Base-by-base conservation (phyloP, 306 rosid species). In the Rosa persica region DNA sequence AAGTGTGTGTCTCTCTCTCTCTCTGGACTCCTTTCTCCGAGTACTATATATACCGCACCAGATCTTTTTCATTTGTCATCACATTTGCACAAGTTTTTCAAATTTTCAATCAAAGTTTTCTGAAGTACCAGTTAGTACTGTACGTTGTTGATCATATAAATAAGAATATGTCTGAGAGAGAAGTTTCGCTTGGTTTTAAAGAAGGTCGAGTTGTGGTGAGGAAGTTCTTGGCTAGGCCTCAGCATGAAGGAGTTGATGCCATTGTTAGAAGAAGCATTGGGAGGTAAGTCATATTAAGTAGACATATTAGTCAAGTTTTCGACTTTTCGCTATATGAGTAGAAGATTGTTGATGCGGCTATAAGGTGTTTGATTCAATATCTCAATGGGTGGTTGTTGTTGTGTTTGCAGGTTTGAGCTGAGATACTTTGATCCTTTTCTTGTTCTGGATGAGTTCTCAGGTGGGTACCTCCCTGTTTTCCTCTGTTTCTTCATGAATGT, bases 261-360 rank as follows among this genome's bases (percentile, higher is more conserved):
- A 85, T 90, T 89, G 99, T 95, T 75, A 86, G 99, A 80, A 91
- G 99, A 82, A 95, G 99, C 91, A 93, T 95, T 66, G 99, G 99
- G 78, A 65, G 99, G 99, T 91, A 83, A 67, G 72, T 44, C 16
- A 27, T 27, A 13, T 1, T 2, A 23, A 58, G 34, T 4, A 58
- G 15, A 22, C 30, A 22, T 58, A 8, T 54, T 58, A 8, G 61
- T 19, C 3, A 22, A 9, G 49, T 68, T 38, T 4, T 74, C 46
- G 51, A 8, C 17, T 80, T 74, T 65, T 58, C 19, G 10, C 38
- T 64, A 42, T 49, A 25, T 4, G 11, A 27, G 34, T 64, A 16
- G 25, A 72, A n/a, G 20, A 0, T 73, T 80, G 5, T 57, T 57
- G 27, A 8, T 8, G n/a, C 22, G 15, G 58, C 78, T 87, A 39